Percentiles rank a stretch among this genome's conserved stretches.
Conservation (phyloP, 305 asterid species). For the Fraxinus floribunda region DNA sequence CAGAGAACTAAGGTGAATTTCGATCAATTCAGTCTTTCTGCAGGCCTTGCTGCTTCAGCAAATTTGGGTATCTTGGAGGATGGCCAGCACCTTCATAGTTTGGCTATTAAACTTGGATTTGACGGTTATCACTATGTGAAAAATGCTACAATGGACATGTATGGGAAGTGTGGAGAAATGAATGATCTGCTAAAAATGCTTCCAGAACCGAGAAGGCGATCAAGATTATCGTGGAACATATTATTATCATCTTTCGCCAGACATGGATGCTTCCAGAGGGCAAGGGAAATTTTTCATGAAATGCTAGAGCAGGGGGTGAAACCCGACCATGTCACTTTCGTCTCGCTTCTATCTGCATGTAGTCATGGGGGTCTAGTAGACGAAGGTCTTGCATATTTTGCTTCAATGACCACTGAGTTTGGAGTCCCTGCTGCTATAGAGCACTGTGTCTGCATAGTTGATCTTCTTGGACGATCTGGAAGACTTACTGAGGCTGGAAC, state of each 20-base stretch:
- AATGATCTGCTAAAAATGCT: slow-evolving; percentile 56
- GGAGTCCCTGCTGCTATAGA: slow-evolving; percentile 67
- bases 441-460: slow-evolving; percentile 81
- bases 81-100: slow-evolving; percentile 69
- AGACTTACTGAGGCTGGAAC: slow-evolving; percentile 69
- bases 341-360: slow-evolving; percentile 83
- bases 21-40: slow-evolving; percentile 78
- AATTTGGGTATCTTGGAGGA: slow-evolving; percentile 69
- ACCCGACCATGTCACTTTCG: slow-evolving; percentile 79
- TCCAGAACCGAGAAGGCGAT: slow-evolving; percentile 51
- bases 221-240: slow-evolving; percentile 74
- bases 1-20: slow-evolving; percentile 65
- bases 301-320: slow-evolving; percentile 57
- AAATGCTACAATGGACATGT: slow-evolving; percentile 80
- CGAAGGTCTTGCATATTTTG: slow-evolving; percentile 70
- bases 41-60: slow-evolving; percentile 71
- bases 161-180: slow-evolving; percentile 84
- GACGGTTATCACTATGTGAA: slow-evolving; percentile 49
- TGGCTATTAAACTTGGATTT: slow-evolving; percentile 69
- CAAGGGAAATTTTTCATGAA: slow-evolving; percentile 57
- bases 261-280: slow-evolving; percentile 63
- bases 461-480: slow-evolving; percentile 84
- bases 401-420: slow-evolving; percentile 53
- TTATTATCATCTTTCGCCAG: slow-evolving; percentile 69
- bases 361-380: slow-evolving; percentile 86